Percentiles rank a stretch among this genome's conserved stretches.
These are phyloP conservation scores for Nymphaea colorata DNA, from an alignment of 164 flowering plant genomes.

Conservation along the genomic window DNA sequence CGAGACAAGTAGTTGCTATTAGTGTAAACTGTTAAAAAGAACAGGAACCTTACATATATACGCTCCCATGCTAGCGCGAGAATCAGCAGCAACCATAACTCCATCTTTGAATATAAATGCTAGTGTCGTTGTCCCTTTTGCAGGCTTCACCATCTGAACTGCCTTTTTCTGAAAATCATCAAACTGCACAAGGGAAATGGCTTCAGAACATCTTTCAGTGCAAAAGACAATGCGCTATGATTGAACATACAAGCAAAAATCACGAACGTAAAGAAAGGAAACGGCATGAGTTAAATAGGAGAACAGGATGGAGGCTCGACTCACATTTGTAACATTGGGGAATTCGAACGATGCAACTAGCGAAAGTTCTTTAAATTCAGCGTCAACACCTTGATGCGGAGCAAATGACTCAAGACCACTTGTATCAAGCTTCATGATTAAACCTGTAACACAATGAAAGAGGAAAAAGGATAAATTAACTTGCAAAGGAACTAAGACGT, in stretches of 20 bases:
- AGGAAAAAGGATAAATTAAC: background rate
- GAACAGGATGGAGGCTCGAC: conserved; percentile 13
- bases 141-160: conserved; percentile 84
- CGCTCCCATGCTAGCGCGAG: conserved; percentile 99
- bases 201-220: background rate
- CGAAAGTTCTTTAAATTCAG: conserved; percentile 19
- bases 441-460: background rate
- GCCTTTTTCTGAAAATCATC: conserved; percentile 88
- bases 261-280: background rate
- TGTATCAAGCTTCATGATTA: conserved; percentile 54
- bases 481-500: background rate
- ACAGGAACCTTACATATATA: conserved; percentile 54
- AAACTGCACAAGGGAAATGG: conserved; percentile 38
- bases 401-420: conserved; percentile 49
- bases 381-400: conserved; percentile 12
- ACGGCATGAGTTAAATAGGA: background rate
- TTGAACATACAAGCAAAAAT: too few relatives aligned
- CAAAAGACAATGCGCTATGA: background rate
- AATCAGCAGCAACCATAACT: conserved; percentile 98
- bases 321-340: conserved; percentile 43
- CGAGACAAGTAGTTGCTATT: too few relatives aligned
- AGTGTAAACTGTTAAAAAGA: background rate
- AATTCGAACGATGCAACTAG: conserved; percentile 45
- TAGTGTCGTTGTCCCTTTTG: conserved; percentile 93
- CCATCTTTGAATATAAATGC: conserved; percentile 98